A percentile compares a stretch with the other conserved stretches of the same genome.
phyloP scores from a whole-genome alignment of 2,329 filamentous ascomycete genomes.

The Calonectria hongkongensis region DNA sequence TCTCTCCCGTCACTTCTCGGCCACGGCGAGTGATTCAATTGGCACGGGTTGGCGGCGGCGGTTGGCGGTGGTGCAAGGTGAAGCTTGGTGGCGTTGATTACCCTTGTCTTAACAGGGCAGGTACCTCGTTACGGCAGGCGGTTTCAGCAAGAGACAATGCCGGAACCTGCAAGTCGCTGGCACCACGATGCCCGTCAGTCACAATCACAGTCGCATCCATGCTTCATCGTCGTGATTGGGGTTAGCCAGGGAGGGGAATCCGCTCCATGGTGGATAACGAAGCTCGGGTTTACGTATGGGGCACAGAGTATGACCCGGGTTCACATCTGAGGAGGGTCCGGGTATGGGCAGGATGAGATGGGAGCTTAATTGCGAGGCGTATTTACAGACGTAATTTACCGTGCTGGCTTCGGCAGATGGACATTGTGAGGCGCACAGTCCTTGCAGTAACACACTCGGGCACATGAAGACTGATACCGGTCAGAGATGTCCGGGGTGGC shows the following conservation, averaged over 20 bases:
- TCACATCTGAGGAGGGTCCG: conserved; percentile 19
- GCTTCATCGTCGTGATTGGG: conserved; percentile 36
- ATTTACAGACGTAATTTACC: not conserved
- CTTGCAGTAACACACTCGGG: too few relatives aligned
- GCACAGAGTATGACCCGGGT: conserved; percentile 14
- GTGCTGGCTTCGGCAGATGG: conserved; percentile 3
- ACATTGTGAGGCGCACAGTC: not conserved
- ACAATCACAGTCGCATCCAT: conserved; percentile 40
- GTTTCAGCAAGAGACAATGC: conserved; percentile 31
- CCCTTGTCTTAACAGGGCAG: conserved; percentile 35
- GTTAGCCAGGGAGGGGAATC: conserved; percentile 31
- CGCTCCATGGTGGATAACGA: conserved; percentile 34
- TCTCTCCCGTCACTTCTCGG: conserved; percentile 25
- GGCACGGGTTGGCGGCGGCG: conserved; percentile 18
- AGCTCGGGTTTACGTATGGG: conserved; percentile 33
- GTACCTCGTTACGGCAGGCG: conserved; percentile 29
- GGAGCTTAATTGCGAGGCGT: conserved; percentile 16
- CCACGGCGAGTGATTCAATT: conserved; percentile 33
- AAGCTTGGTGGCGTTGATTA: conserved; percentile 37
- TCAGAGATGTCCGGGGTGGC: not conserved
- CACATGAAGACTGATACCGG: not conserved
- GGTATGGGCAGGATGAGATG: conserved; percentile 3
- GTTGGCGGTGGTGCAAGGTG: conserved; percentile 33
- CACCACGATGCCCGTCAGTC: conserved; percentile 37
- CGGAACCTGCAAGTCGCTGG: conserved; percentile 34